Evolutionary conservation across 805 yeast species (phyloP).

Genomic region (Saturnispora silvae): DNA sequence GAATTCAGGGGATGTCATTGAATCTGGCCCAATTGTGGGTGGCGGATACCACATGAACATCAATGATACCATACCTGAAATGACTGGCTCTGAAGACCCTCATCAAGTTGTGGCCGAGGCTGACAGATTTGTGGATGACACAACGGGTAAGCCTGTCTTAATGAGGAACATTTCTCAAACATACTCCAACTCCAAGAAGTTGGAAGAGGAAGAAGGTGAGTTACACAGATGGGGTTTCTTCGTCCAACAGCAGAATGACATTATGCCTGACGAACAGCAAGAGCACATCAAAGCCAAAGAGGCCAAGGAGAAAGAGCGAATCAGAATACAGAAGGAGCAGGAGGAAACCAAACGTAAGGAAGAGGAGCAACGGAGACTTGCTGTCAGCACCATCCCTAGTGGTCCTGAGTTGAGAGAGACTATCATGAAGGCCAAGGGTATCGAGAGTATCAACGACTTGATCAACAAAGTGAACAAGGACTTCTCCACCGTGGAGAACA

Average conservation of each 20-base stretch:
- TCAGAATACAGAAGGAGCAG: constrained; percentile 6
- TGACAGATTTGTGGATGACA: constrained; percentile 50
- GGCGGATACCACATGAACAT: constrained; percentile 23
- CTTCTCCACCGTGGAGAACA: constrained; percentile 21
- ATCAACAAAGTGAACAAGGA: constrained; percentile 55
- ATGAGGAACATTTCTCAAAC: constrained; percentile 56
- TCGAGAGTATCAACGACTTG: constrained; percentile 55
- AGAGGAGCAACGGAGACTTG: constrained; percentile 11
- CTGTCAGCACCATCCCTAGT: constrained; percentile 34
- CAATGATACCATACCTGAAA: constrained; percentile 5
- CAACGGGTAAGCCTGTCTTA: constrained; percentile 63
- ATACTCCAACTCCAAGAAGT: constrained; percentile 56
- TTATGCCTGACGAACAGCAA: constrained; percentile 19
- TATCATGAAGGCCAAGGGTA: constrained; percentile 66
- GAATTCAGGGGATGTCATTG: constrained; percentile 39
- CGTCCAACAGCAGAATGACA: constrained; percentile 47
- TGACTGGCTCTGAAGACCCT: constrained; percentile 29
- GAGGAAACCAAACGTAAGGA: constrained; percentile 7
- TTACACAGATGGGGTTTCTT: constrained; percentile 79
- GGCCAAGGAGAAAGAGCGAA: constrained; percentile 6
- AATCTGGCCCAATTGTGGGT: constrained; percentile 43
- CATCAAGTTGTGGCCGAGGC: constrained; percentile 67
- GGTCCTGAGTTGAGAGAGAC: constrained; percentile 47
- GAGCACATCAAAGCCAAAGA: constrained; percentile 2
- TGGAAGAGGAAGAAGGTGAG: constrained; percentile 89